A percentile compares a stretch with the other conserved stretches of the same genome.
Evolutionary conservation across 2,329 filamentous ascomycete genomes (phyloP).

Genomic region (Cordyceps militaris): DNA sequence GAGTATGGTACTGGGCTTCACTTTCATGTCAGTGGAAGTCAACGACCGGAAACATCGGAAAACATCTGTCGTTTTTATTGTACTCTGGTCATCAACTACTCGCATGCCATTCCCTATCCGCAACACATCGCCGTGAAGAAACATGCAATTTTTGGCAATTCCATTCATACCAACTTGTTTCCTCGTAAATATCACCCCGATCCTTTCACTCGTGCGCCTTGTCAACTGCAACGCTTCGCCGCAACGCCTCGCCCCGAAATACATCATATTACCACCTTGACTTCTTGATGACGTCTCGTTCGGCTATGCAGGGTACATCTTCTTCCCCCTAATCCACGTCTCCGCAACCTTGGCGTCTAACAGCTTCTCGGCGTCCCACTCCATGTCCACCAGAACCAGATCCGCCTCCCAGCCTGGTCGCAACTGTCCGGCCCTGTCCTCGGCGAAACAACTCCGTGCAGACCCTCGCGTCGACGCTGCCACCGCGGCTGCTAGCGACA

Average conservation of each 20-base stretch:
- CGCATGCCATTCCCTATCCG: too few species aligned
- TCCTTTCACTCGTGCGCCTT: too few species aligned
- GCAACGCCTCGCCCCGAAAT: background rate
- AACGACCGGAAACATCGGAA: too few species aligned
- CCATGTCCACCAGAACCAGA: conserved; percentile 40
- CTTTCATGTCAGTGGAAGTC: too few species aligned
- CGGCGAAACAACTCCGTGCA: conserved; percentile 47
- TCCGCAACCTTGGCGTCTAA: conserved; percentile 39
- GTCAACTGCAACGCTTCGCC: too few species aligned
- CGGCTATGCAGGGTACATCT: conserved; percentile 20
- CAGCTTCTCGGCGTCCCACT: conserved; percentile 41
- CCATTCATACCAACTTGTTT: too few species aligned
- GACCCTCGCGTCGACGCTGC: conserved; percentile 42
- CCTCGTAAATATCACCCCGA: too few species aligned
- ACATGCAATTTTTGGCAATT: too few species aligned
- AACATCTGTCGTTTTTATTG: too few species aligned
- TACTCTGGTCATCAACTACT: too few species aligned
- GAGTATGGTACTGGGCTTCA: too few species aligned
- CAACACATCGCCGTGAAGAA: too few species aligned
- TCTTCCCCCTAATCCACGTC: conserved; percentile 46
- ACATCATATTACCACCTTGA: background rate
- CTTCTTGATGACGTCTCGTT: background rate
- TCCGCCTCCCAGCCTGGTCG: conserved; percentile 46
- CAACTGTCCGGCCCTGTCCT: conserved; percentile 41
- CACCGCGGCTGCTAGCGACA: conserved; percentile 42